Base-by-base conservation (phyloP, 805 yeast genomes). In the Saccharomycopsis capsularis region DNA sequence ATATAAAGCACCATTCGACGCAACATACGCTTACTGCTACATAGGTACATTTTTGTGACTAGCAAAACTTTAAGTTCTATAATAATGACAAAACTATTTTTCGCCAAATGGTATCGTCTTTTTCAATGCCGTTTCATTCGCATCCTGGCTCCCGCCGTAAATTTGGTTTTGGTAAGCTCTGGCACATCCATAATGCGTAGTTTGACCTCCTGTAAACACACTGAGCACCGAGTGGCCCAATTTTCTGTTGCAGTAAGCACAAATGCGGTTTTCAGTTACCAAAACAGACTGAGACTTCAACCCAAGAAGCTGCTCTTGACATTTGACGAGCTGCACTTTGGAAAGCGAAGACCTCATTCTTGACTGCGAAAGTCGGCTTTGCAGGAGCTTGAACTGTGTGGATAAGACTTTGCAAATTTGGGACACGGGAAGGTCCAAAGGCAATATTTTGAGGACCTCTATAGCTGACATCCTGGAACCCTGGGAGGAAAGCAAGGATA, bases 141-240 rank as follows among this genome's bases (percentile, higher is more conserved):
- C 32, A 29, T 13, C 32, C 32, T 29, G 7, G 32, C n/a, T n/a
- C n/a, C 11, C 32, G 13, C 32, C 11, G 13, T 29, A 9, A 13
- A 29, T 29, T 9, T 29, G 11, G 32, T 29, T 29, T 13, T 29
- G 32, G 38, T 34, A 34, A 9, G 13, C 38, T 34, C 38, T 34
- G 15, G 38, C 38, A 34, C 74, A 70, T 7, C 67, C 68, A 56
- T 66, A 71, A 53, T 71, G 76, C 1, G 68, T 67, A 5, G 70
- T 56, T 22, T 60, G 52, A 24, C 60, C 60, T 6, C 58, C 56
- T 3, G 53, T 53, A 15, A 59, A 59, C 2, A 63, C 67, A 36
- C 68, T 61, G 40, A 67, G 60, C 3, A 71, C 66, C 39, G 69
- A 61, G 48, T 65, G 64, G 15, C 74, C 74, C 36, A 71, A 55